Percentiles rank a stretch among this genome's conserved stretches.
Conservation (phyloP, 2,329 filamentous ascomycete genomes). For the Dactylonectria macrodidyma region DNA sequence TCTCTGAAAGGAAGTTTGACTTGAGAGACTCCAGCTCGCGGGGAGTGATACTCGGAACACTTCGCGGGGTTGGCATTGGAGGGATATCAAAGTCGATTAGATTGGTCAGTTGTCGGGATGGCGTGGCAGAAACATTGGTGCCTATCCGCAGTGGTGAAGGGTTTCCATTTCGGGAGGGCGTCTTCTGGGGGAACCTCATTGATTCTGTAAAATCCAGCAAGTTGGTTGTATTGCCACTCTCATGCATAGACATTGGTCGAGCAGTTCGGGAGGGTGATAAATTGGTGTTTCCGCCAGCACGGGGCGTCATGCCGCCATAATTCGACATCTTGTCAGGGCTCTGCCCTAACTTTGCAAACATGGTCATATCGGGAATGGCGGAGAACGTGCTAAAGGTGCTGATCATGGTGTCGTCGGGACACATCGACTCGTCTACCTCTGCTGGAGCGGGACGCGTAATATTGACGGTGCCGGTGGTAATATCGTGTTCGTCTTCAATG, state of each 20-base stretch:
- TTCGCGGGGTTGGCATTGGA: conserved; percentile 92
- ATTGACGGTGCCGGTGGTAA: conserved; percentile 44
- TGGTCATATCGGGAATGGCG: conserved; percentile 88
- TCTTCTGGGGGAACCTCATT: conserved; percentile 63
- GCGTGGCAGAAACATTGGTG: conserved; percentile 58
- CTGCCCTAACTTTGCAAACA: conserved; percentile 81
- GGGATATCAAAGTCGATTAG: conserved; percentile 87
- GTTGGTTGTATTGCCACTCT: conserved; percentile 77
- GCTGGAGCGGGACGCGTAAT: conserved; percentile 44
- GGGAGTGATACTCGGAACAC: conserved; percentile 90
- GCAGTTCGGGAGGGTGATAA: conserved; percentile 54
- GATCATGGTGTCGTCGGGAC: conserved; percentile 79
- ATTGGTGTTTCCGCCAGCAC: conserved; percentile 50
- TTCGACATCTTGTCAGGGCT: conserved; percentile 70
- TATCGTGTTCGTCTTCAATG: conserved; percentile 49
- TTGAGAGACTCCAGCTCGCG: conserved; percentile 94
- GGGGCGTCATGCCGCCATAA: conserved; percentile 58
- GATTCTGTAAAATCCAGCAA: conserved; percentile 93
- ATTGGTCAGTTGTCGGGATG: conserved; percentile 72
- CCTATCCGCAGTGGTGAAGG: conserved; percentile 52
- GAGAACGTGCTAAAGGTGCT: conserved; percentile 93
- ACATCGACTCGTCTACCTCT: conserved; percentile 56
- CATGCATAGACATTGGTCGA: conserved; percentile 54
- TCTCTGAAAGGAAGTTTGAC: conserved; percentile 90
- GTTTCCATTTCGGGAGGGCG: conserved; percentile 60